phyloP scores from a whole-genome alignment of 805 yeast species.

The Lachancea meyersii region DNA sequence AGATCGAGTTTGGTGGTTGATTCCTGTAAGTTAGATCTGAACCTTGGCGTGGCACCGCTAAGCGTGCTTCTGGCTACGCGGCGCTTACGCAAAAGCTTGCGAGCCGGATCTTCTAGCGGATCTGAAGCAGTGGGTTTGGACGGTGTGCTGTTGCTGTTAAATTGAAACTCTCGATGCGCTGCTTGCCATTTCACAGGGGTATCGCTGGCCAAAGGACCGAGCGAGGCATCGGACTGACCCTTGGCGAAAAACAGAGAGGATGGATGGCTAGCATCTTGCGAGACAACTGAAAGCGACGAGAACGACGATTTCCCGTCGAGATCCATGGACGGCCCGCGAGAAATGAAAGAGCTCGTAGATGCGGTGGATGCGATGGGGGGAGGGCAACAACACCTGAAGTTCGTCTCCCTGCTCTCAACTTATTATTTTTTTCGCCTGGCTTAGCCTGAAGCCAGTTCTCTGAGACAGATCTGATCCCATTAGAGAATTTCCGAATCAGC shows the following conservation, averaged over 20 bases:
- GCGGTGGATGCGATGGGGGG: neutral
- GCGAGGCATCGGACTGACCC: conserved; percentile 4
- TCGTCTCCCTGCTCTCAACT: neutral
- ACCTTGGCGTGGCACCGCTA: conserved; percentile 29
- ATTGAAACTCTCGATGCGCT: conserved; percentile 24
- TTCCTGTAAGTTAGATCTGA: conserved; percentile 21
- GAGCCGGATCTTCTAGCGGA: conserved; percentile 7
- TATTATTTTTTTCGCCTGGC: neutral
- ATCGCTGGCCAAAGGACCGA: conserved; percentile 4
- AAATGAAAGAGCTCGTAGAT: neutral
- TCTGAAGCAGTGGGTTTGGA: conserved; percentile 13
- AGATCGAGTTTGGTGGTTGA: conserved; percentile 29
- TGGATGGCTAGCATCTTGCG: conserved; percentile 2
- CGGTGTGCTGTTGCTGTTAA: conserved; percentile 31
- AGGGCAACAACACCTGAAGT: too few species aligned
- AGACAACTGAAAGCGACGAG: conserved; percentile 7
- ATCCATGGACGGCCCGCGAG: conserved; percentile 2
- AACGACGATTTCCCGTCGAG: conserved; percentile 3
- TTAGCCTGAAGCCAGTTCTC: too few species aligned
- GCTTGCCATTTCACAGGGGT: conserved; percentile 25
- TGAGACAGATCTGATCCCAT: neutral
- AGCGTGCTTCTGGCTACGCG: conserved; percentile 9
- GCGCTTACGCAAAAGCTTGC: conserved; percentile 7
- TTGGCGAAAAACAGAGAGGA: conserved; percentile 1
- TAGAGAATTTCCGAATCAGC: neutral